Percentiles rank a stretch among this genome's conserved stretches.
phyloP scores from a whole-genome alignment of 2,329 filamentous ascomycete species.

The Phialocephala subalpina region DNA sequence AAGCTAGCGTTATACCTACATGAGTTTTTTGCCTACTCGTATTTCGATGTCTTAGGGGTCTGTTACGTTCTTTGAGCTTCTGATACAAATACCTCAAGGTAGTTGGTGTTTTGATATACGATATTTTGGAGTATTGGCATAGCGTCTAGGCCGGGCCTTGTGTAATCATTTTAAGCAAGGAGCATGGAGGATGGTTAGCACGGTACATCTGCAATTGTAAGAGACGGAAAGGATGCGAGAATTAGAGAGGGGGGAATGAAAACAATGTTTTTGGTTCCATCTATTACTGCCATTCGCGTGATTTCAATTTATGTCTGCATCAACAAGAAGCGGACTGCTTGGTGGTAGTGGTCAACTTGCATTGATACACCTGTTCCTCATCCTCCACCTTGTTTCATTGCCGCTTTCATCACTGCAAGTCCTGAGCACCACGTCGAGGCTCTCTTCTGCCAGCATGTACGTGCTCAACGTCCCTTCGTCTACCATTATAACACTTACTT shows the following conservation, averaged over 20 bases:
- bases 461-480: no score
- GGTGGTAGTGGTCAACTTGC: no score
- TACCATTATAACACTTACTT: no score
- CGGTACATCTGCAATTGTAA: background rate
- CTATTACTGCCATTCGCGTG: background rate
- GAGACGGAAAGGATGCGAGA: background rate
- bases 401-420: no score
- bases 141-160: background rate
- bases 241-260: background rate
- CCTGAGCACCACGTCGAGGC: no score
- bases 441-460: no score
- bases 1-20: background rate
- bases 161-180: background rate
- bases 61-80: background rate
- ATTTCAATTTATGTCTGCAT: no score
- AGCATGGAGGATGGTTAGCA: background rate
- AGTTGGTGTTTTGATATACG: slow-evolving; percentile 5
- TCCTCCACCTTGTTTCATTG: no score
- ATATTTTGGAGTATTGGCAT: background rate
- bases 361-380: no score
- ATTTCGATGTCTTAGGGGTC: background rate
- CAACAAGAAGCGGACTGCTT: no score
- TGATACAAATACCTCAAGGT: background rate
- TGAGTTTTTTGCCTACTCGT: background rate
- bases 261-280: background rate